These are phyloP conservation scores for Apiosordaria backusii DNA, from an alignment of 495 filamentous ascomycete species.

Conservation along the genomic window DNA sequence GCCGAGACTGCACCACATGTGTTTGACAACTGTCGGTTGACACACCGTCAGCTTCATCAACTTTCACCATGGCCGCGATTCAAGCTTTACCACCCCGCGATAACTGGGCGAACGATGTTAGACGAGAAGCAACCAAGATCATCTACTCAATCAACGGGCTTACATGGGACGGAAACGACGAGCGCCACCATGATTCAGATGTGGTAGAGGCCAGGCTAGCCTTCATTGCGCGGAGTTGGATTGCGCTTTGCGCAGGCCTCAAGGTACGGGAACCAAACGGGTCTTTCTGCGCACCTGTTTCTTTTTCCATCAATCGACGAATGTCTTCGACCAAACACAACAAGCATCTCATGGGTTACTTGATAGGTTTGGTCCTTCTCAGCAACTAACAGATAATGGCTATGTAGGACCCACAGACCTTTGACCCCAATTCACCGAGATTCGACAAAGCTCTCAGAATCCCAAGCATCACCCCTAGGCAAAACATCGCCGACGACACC, in stretches of 20 bases:
- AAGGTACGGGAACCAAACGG: conserved; percentile 27
- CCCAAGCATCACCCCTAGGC: conserved; percentile 15
- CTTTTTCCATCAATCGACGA: background rate
- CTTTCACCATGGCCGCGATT: conserved; percentile 45
- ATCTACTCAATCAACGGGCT: conserved; percentile 19
- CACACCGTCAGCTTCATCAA: conserved; percentile 37
- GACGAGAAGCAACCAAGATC: background rate
- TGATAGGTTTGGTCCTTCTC: background rate
- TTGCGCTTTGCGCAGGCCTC: conserved; percentile 20
- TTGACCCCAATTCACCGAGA: background rate
- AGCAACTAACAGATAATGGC: background rate
- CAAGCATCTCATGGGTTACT: background rate
- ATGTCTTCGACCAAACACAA: background rate
- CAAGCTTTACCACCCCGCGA: conserved; percentile 34
- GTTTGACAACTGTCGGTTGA: conserved; percentile 29
- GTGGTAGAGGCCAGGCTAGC: conserved; percentile 22
- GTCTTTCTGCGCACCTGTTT: background rate
- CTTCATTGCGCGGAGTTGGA: conserved; percentile 36
- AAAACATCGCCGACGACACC: conserved; percentile 9
- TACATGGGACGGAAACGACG: conserved; percentile 23
- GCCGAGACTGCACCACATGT: conserved; percentile 41
- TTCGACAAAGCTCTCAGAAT: background rate
- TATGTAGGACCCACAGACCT: background rate
- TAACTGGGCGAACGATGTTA: conserved; percentile 24
- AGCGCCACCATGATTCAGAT: conserved; percentile 6